These are phyloP conservation scores for Breviolum minutum DNA, from an alignment of 73 alveolate species.

Conservation along the genomic window DNA sequence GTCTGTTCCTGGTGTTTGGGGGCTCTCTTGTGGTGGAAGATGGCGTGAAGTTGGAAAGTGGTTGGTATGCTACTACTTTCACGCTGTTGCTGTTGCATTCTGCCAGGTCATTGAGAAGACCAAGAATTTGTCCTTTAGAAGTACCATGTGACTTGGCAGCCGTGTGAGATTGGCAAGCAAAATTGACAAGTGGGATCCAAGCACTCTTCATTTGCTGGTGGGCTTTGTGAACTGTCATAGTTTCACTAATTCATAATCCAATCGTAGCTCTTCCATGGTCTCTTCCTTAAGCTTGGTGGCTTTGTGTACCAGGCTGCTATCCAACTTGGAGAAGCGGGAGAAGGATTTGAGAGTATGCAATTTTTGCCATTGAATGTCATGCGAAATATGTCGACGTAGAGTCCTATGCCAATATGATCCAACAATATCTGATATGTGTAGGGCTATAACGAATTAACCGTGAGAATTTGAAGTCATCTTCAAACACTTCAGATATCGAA, in stretches of 20 bases:
- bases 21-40: not conserved
- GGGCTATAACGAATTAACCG: too few species aligned
- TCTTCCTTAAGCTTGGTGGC: not conserved
- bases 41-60: not conserved
- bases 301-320: slow-evolving; percentile 2
- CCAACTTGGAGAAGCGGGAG: slow-evolving; percentile 95
- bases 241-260: not conserved
- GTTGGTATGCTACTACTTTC: not conserved
- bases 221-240: too few species aligned
- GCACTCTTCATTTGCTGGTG: too few species aligned
- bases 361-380: too few species aligned
- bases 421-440: too few species aligned
- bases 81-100: not conserved
- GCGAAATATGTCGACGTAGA: too few species aligned
- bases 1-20: too few species aligned
- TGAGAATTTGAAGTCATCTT: too few species aligned
- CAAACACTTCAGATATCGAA: too few species aligned
- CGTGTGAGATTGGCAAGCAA: not conserved
- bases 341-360: not conserved
- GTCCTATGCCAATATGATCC: too few species aligned
- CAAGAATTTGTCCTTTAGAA: slow-evolving; percentile 85
- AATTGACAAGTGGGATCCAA: too few species aligned
- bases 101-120: slow-evolving; percentile 94
- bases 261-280: not conserved
- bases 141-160: slow-evolving; percentile 54